Evolutionary conservation across 345 rosid species (phyloP).

Genomic region (Pistacia atlantica): DNA sequence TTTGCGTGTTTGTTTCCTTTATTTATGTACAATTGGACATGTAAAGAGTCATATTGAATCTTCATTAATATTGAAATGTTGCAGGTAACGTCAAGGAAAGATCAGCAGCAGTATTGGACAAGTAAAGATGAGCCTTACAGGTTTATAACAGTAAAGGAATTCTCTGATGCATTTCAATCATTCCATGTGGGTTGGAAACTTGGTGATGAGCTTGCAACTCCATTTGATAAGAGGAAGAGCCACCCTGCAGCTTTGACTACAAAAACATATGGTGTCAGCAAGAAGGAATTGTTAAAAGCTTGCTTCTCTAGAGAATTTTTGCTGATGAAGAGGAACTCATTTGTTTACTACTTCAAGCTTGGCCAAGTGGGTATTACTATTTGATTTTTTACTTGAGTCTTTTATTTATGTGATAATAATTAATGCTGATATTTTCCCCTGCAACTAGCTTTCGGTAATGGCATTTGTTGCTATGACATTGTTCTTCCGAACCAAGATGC

Average conservation of each 20-base stretch:
- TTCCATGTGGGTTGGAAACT: slow-evolving; percentile 41
- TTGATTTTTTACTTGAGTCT: background rate
- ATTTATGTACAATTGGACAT: background rate
- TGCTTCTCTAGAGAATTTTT: slow-evolving; percentile 53
- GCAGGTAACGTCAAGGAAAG: slow-evolving; percentile 76
- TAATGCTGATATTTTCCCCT: slow-evolving; percentile 11
- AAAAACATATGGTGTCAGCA: slow-evolving; percentile 50
- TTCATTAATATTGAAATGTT: background rate
- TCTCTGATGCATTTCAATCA: slow-evolving; percentile 52
- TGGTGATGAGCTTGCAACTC: slow-evolving; percentile 41
- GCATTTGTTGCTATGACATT: slow-evolving; percentile 55
- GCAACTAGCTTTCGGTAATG: slow-evolving; percentile 40
- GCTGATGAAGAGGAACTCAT: slow-evolving; percentile 67
- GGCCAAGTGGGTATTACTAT: slow-evolving; percentile 32
- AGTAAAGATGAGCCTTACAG: slow-evolving; percentile 46
- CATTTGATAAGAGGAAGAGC: slow-evolving; percentile 50
- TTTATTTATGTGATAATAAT: background rate
- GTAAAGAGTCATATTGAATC: background rate
- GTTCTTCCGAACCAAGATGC: slow-evolving; percentile 68
- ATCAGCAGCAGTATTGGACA: slow-evolving; percentile 70
- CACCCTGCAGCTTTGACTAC: slow-evolving; percentile 64
- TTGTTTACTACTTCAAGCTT: slow-evolving; percentile 54
- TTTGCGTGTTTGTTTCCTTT: background rate
- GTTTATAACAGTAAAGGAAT: slow-evolving; percentile 46
- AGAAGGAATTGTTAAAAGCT: slow-evolving; percentile 55